A percentile compares a stretch with the other conserved stretches of the same genome.
Conservation (phyloP, 495 filamentous ascomycete genomes). For the Xylaria curta region DNA sequence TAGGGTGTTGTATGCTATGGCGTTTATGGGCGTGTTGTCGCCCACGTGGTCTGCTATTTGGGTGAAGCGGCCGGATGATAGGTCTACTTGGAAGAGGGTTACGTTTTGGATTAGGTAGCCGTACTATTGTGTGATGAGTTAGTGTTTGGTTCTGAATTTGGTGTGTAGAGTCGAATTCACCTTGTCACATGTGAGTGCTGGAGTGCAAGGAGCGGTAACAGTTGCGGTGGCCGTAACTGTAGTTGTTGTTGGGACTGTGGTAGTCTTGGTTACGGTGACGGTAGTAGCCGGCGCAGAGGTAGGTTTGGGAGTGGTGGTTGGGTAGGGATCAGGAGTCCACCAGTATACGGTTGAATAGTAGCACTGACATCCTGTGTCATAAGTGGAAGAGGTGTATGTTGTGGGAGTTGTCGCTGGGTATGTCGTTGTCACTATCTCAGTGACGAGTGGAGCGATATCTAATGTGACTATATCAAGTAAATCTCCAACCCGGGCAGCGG, state of each 20-base stretch:
- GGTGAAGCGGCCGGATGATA: slow-evolving; percentile 16
- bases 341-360: slow-evolving; percentile 24
- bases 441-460: slow-evolving; percentile 20
- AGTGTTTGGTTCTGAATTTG: not conserved
- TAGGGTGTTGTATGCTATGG: slow-evolving; percentile 27
- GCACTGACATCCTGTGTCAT: slow-evolving; percentile 16
- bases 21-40: slow-evolving; percentile 20
- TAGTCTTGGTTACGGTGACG: slow-evolving; percentile 19
- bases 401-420: slow-evolving; percentile 20
- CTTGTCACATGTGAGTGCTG: slow-evolving; percentile 28
- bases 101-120: slow-evolving; percentile 27
- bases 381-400: slow-evolving; percentile 22
- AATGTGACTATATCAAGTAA: slow-evolving; percentile 20
- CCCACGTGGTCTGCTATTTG: slow-evolving; percentile 14
- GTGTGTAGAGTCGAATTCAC: not conserved
- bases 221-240: slow-evolving; percentile 27
- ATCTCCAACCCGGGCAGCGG: slow-evolving; percentile 1
- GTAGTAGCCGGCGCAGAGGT: slow-evolving; percentile 14
- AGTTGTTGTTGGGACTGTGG: slow-evolving; percentile 22
- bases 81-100: slow-evolving; percentile 26
- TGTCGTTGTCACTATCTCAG: slow-evolving; percentile 24
- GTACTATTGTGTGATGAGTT: slow-evolving; percentile 4
- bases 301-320: not conserved
- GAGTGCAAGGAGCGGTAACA: slow-evolving; percentile 23
- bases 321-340: slow-evolving; percentile 23